Conservation (phyloP, 2,329 filamentous ascomycete genomes). For the Phialocephala sp. region DNA sequence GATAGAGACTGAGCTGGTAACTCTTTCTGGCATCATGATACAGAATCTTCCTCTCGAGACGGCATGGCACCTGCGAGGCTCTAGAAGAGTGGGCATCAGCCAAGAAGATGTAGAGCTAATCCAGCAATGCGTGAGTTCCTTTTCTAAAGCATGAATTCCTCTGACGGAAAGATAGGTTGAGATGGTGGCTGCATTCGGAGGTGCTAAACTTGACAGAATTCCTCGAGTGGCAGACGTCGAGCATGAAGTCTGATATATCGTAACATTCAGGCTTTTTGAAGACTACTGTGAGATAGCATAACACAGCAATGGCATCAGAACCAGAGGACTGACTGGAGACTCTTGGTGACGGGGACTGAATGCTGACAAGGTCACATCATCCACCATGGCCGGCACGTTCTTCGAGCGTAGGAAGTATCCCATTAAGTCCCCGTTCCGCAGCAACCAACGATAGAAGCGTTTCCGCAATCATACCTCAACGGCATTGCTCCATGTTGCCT, state of each 20-base stretch:
- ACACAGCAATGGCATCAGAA: too few species aligned
- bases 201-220: constrained; percentile 43
- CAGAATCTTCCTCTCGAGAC: constrained; percentile 60
- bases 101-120: constrained; percentile 48
- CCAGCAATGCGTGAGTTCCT: constrained; percentile 41
- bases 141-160: background rate
- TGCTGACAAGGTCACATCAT: too few species aligned
- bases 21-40: constrained; percentile 60
- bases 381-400: too few species aligned
- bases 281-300: too few species aligned
- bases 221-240: constrained; percentile 49
- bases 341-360: too few species aligned
- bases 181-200: constrained; percentile 46
- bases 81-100: constrained; percentile 52
- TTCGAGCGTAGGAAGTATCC: too few species aligned
- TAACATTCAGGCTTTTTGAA: too few species aligned
- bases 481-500: too few species aligned
- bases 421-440: too few species aligned
- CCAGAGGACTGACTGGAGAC: too few species aligned
- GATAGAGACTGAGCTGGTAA: constrained; percentile 60
- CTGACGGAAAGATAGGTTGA: constrained; percentile 42
- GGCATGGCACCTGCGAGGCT: constrained; percentile 60
- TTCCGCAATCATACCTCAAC: too few species aligned
- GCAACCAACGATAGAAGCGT: too few species aligned
- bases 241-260: constrained; percentile 44